A percentile compares a stretch with the other conserved stretches of the same genome.
These are phyloP conservation scores for Vanderwaltozyma yarrowii DNA, from an alignment of 805 yeast species.

Conservation along the genomic window DNA sequence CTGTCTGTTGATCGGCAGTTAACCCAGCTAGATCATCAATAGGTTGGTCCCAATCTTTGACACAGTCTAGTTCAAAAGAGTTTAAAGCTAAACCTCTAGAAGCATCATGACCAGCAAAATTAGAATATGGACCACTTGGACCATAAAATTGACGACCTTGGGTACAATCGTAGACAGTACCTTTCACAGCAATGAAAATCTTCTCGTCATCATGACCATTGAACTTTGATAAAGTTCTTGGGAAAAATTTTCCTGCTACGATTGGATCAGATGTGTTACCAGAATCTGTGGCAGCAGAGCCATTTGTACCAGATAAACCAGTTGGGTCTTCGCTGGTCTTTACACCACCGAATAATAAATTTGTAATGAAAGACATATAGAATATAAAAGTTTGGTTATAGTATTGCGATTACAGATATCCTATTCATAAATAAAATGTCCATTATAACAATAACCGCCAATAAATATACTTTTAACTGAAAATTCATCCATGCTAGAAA, in stretches of 20 bases:
- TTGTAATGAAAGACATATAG: conserved; percentile 27
- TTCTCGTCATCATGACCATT: conserved; percentile 74
- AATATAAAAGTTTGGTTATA: too few species aligned
- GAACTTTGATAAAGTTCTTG: conserved; percentile 57
- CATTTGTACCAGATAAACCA: conserved; percentile 14
- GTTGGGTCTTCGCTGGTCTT: conserved; percentile 29
- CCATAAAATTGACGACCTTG: conserved; percentile 81
- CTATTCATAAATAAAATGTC: too few species aligned
- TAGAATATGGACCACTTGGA: conserved; percentile 90
- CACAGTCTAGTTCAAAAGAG: conserved; percentile 61
- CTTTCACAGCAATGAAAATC: conserved; percentile 79
- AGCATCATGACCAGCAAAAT: conserved; percentile 94
- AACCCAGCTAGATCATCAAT: conserved; percentile 64
- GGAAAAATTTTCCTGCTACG: conserved; percentile 51
- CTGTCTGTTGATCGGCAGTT: conserved; percentile 45
- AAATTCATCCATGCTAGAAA: too few species aligned
- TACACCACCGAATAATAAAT: conserved; percentile 26
- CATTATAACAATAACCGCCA: too few species aligned
- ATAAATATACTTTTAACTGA: too few species aligned
- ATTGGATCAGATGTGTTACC: conserved; percentile 27
- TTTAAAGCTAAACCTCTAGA: conserved; percentile 84
- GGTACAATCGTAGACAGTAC: conserved; percentile 77
- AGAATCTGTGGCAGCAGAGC: conserved; percentile 3
- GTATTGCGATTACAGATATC: too few species aligned
- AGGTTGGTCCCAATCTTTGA: conserved; percentile 65